Evolutionary conservation across 306 rosid species (phyloP).

Genomic region (Sechiopsis laciniata): DNA sequence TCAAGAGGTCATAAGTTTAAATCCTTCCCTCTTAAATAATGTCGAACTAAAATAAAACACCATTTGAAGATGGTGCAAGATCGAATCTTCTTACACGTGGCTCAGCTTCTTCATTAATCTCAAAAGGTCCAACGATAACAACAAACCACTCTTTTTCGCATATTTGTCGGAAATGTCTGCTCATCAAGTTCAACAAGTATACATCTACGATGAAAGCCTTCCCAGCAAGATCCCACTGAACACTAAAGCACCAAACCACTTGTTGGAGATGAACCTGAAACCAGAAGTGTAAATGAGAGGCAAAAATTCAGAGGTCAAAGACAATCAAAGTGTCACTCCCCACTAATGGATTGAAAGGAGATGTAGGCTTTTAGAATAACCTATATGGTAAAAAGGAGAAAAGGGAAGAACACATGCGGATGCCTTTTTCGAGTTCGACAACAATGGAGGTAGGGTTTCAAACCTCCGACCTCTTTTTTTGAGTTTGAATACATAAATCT

Average conservation of each 20-base stretch:
- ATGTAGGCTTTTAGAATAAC: too few relatives aligned
- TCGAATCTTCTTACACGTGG: background rate
- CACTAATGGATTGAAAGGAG: too few relatives aligned
- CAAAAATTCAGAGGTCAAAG: constrained; percentile 6
- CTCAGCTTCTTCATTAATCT: background rate
- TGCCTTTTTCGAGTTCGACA: too few relatives aligned
- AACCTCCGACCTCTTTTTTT: too few relatives aligned
- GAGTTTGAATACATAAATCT: too few relatives aligned
- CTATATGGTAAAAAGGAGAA: too few relatives aligned
- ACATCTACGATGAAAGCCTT: constrained; percentile 44
- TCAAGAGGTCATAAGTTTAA: too few relatives aligned
- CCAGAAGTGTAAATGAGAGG: constrained; percentile 13
- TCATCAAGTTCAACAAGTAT: background rate
- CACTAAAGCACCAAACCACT: constrained; percentile 90
- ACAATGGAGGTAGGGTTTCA: too few relatives aligned
- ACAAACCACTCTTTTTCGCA: background rate
- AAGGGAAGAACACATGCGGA: too few relatives aligned
- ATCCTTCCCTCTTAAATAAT: too few relatives aligned
- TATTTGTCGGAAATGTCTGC: background rate
- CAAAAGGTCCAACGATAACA: background rate
- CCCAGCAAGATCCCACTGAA: constrained; percentile 76
- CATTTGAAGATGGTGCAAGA: too few relatives aligned
- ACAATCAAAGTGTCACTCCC: background rate
- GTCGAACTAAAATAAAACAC: too few relatives aligned
- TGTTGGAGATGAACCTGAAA: constrained; percentile 79